Base-by-base conservation (phyloP, 106 monocot genomes). In the Dactylorhiza incarnata region DNA sequence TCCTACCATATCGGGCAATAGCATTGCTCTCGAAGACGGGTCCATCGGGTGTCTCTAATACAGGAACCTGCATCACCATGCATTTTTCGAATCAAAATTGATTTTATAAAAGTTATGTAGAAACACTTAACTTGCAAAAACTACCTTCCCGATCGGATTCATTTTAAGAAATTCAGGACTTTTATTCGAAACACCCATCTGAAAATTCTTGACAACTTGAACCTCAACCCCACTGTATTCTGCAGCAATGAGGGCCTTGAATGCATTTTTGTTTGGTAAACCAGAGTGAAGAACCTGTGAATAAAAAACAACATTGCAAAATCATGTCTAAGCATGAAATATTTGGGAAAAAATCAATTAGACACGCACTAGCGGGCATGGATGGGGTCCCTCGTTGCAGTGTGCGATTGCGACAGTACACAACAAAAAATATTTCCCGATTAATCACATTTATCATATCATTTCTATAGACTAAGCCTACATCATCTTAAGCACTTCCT, bases 1-100 rank as follows among this genome's bases (percentile, higher is more conserved):
- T 20, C 26, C 50, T 92, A 95, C 95, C 87, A 79, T 92, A 93
- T 6, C 95, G 90, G 37, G 92, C 90, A 29, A 95, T 92, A 2
- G 95, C 88, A 84, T 95, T 90, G 75, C 95, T 95, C 75, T 95
- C 95, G 81, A 90, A 92, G 54, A 95, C 29, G 12, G 88, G 74
- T 58, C 95, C 95, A 49, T 95, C 95, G 70, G 95, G 95, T 48
- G 95, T 95, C 80, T 95, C 90, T 78, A 95, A 75, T 49, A 95
- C 95, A 73, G 95, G 95, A 75, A 95, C 77, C 95, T 95, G 73
- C 49, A 81, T 22, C 7, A 49, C 5, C 76, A 74, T 47, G 73
- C 61, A 73, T 20, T 22, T 7, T 59, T 8, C 29, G 29, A 37
- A 66, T 37, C 52, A 66, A 66, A 37, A 20, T 59, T 59, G 58